phyloP scores from a whole-genome alignment of 208 protist species.

The Leptomonas seymouri region DNA sequence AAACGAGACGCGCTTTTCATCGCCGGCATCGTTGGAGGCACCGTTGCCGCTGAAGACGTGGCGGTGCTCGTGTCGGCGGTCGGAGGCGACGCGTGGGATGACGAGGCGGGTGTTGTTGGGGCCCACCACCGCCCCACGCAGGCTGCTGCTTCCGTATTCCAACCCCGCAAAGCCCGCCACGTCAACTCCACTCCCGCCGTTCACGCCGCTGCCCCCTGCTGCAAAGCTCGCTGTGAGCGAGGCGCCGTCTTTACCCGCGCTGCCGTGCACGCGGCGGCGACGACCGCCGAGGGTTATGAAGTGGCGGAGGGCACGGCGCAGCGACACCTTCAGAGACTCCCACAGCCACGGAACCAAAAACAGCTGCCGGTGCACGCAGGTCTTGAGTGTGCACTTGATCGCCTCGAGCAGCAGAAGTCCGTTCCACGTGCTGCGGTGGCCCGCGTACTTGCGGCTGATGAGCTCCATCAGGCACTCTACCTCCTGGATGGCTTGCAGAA shows the following conservation, averaged over 20 bases:
- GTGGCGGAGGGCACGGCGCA: slow-evolving; percentile 32
- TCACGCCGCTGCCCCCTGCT: not conserved
- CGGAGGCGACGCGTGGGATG: slow-evolving; percentile 73
- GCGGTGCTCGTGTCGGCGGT: slow-evolving; percentile 32
- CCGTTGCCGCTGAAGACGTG: slow-evolving; percentile 15
- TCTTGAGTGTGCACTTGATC: slow-evolving; percentile 66
- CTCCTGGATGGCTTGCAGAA: slow-evolving; percentile 46
- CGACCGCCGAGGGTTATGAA: slow-evolving; percentile 18
- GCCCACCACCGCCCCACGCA: slow-evolving; percentile 26
- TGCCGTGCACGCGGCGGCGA: slow-evolving; percentile 13
- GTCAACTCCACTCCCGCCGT: not conserved
- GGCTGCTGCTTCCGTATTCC: slow-evolving; percentile 6
- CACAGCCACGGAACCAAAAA: slow-evolving; percentile 76
- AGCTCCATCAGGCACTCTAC: slow-evolving; percentile 72
- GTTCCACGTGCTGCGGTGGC: slow-evolving; percentile 58
- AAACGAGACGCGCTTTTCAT: slow-evolving; percentile 23
- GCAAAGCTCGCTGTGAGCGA: slow-evolving; percentile 18
- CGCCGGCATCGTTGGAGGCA: not conserved
- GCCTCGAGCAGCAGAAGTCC: slow-evolving; percentile 58
- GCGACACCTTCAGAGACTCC: slow-evolving; percentile 42
- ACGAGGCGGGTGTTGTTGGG: slow-evolving; percentile 55
- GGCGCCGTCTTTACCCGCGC: not conserved
- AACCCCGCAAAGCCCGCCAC: not conserved
- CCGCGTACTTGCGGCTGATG: slow-evolving; percentile 54
- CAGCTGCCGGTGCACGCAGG: slow-evolving; percentile 66